Evolutionary conservation across 495 filamentous ascomycete genomes (phyloP), one percentile per base, ranked within the genome.

Genomic region (Penicillium bialowiezense): DNA sequence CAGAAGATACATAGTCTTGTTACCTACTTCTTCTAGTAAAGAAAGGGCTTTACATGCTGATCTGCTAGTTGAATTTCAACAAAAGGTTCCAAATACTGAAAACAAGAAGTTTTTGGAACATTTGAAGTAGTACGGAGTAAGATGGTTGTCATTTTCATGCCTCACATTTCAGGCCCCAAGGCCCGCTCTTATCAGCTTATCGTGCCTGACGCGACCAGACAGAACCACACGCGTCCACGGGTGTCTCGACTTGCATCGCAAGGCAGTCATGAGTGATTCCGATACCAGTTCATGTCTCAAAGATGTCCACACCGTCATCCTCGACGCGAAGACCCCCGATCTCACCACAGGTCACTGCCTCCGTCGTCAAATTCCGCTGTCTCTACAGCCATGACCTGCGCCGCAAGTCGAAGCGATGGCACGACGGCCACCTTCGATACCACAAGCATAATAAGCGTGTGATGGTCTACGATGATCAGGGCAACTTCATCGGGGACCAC

Each of bases 371-470:
- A 54, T 91, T 84, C 59, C 73, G 81, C 45, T 96, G 91, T 57
- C 82, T 97, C 17, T 97, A 87, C 67, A 95, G 88, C 5, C 79
- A 85, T 53, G 91, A 97, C 60, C 63, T 95, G 41, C 82, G 84
- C 7, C 80, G 87, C 41, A 97, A 97, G 67, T 82, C 86, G 43
- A 97, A 97, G 68, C 73, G 87, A 38, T 97, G 91, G 91, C 88
- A 92, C 55, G 91, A 97, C 85, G 91, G 91, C 34, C 82, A 84
- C 37, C 77, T 96, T 24, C 82, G 85, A 43, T 95, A 83, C 60
- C 91, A 97, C 63, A 87, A 88, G 2, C 95, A 95, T 76, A 97
- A 97, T 69, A 89, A 85, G 55, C 83, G 91, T 3, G 72, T 90
- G 32, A 95, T 97, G 91, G 87, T 93, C 17, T 92, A 92, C 57